Percentiles rank a stretch among this genome's conserved stretches.
phyloP scores from a whole-genome alignment of 169 alveolate genomes.

The Plasmodium billcollinsi region DNA sequence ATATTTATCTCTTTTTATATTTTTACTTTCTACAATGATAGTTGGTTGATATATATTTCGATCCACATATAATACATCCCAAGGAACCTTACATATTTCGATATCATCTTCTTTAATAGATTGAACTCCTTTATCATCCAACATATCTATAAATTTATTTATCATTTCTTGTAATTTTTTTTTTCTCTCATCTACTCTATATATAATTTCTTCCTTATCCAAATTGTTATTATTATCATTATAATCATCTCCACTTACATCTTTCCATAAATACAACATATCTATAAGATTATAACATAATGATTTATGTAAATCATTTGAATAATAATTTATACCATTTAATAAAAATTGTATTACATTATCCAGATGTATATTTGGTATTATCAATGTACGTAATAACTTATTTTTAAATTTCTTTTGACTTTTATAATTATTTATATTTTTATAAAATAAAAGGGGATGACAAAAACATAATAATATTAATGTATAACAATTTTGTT shows the following conservation, averaged over 20 bases:
- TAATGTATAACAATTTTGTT: constrained; percentile 23
- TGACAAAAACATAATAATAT: constrained; percentile 57
- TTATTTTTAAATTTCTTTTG: constrained; percentile 50
- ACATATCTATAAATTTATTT: constrained; percentile 45
- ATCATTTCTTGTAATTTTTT: constrained; percentile 25
- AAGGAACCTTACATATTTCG: constrained; percentile 75
- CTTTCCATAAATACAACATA: constrained; percentile 5
- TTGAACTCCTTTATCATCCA: constrained; percentile 64
- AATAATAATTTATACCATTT: constrained; percentile 55
- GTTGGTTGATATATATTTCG: constrained; percentile 74
- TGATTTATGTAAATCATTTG: constrained; percentile 20
- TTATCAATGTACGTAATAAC: constrained; percentile 4
- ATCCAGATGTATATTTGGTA: constrained; percentile 35
- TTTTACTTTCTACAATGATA: constrained; percentile 50
- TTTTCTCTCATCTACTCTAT: constrained; percentile 7
- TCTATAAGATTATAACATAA: constrained; percentile 50
- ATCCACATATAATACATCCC: constrained; percentile 39
- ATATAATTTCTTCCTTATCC: neutral
- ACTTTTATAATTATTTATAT: constrained; percentile 20
- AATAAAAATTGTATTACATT: constrained; percentile 19
- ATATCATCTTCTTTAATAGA: constrained; percentile 55
- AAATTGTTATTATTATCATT: neutral
- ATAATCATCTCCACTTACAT: neutral
- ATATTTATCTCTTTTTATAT: constrained; percentile 63
- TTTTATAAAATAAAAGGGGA: constrained; percentile 36